Conservation (phyloP, 805 yeast species). For the Barnettozyma salicaria region DNA sequence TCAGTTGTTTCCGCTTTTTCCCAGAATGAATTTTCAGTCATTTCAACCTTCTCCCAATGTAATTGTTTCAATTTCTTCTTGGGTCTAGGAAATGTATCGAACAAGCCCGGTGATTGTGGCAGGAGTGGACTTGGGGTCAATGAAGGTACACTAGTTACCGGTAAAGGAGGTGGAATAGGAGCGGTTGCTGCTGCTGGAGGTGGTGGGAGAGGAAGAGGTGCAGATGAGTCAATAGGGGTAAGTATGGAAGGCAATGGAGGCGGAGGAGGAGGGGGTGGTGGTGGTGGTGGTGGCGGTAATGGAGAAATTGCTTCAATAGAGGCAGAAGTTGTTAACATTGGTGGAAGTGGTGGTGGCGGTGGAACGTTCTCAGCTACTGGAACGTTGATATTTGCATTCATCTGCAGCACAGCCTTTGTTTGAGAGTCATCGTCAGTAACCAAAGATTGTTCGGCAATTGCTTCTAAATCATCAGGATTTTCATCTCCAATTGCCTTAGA, state of each 20-base stretch:
- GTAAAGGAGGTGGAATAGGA: slow-evolving; percentile 27
- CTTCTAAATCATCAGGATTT: not conserved
- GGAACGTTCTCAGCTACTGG: slow-evolving; percentile 2
- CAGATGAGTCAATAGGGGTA: no score
- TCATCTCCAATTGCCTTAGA: slow-evolving; percentile 23
- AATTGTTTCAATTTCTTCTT: slow-evolving; percentile 75
- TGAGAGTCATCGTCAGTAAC: slow-evolving; percentile 6
- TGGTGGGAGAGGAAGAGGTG: slow-evolving; percentile 31
- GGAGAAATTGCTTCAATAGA: not conserved
- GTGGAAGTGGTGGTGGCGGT: slow-evolving; percentile 26
- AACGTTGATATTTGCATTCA: no score
- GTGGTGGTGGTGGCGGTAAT: slow-evolving; percentile 26
- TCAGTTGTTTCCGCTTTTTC: slow-evolving; percentile 51
- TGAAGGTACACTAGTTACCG: slow-evolving; percentile 15
- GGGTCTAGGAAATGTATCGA: slow-evolving; percentile 13
- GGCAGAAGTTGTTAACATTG: slow-evolving; percentile 18
- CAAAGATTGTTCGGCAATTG: slow-evolving; percentile 2
- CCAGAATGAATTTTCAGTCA: slow-evolving; percentile 86
- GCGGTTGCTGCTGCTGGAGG: slow-evolving; percentile 8
- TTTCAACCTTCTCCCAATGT: slow-evolving; percentile 94
- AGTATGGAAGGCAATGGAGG: no score
- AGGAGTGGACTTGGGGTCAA: slow-evolving; percentile 16
- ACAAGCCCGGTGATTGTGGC: slow-evolving; percentile 13
- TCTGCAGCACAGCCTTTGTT: no score
- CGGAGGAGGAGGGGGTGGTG: slow-evolving; percentile 32